These are phyloP conservation scores for Carnegiea gigantea DNA, from an alignment of 179 eudicot species.

Conservation along the genomic window DNA sequence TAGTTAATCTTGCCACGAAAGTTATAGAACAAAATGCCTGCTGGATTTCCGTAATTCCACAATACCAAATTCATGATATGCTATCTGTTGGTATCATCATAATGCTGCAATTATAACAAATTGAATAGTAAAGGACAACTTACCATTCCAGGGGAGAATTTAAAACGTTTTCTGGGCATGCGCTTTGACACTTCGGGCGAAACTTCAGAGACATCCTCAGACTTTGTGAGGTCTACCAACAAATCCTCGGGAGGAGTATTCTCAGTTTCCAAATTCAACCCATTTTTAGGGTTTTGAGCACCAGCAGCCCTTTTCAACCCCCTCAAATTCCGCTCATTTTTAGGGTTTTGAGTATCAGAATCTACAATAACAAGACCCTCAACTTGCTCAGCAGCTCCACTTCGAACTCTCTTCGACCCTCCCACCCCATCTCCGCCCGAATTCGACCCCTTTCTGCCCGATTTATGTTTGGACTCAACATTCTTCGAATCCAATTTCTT, in stretches of 20 bases:
- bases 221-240: conserved; percentile 30
- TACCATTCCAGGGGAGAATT: conserved; percentile 98
- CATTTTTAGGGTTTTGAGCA: conserved; percentile 21
- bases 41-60: background rate
- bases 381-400: conserved; percentile 7
- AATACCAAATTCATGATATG: too few relatives aligned
- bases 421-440: background rate
- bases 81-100: background rate
- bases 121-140: conserved; percentile 9
- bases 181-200: conserved; percentile 65
- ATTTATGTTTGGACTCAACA: background rate
- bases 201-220: conserved; percentile 46
- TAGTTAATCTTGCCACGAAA: too few relatives aligned
- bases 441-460: background rate
- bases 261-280: conserved; percentile 21
- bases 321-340: conserved; percentile 11
- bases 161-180: conserved; percentile 60
- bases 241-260: conserved; percentile 40
- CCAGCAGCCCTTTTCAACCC: conserved; percentile 11
- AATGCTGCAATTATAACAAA: background rate
- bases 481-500: background rate
- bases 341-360: conserved; percentile 1
- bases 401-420: conserved; percentile 10
- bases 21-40: background rate
- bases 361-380: background rate